Base-by-base conservation (phyloP, 495 filamentous ascomycete species). In the Aspergillus conjunctus region DNA sequence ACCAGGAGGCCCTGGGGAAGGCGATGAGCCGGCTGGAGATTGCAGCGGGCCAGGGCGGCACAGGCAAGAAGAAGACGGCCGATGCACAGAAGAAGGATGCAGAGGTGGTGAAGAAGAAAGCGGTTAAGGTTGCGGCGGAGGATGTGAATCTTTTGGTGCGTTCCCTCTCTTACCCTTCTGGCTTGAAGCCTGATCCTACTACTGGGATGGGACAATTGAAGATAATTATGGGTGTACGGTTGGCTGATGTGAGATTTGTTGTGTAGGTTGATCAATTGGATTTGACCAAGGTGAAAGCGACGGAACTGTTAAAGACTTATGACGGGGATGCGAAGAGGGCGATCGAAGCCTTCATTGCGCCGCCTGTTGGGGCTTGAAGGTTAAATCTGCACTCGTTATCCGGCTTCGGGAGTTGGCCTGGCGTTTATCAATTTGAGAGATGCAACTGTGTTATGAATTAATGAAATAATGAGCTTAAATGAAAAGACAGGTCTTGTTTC, bases 1-100 rank as follows among this genome's bases (percentile, higher is more conserved):
- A 96, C 65, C 83, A 90, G 54, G 92, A 94, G 63, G 93, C 92
- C 26, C 80, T 96, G 21, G 87, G 84, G 39, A 89, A 91, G 71
- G 93, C 93, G 12, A 93, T 98, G 84, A 85, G 86, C 68, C 79
- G 83, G 49, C 75, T 92, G 7, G 84, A 80, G 72, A 79, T 77
- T 63, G 71, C 69, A 31, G 66, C 76, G 20, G 80, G 77, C 6
- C 73, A 72, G 17, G 64, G 58, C 17, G 64, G 58, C 1, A 10
- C 53, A 10, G 64, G 32, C 3, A 67, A 58, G 26, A 72, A 67
- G 48, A 37, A 58, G 54, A 33, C 32, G 34, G 45, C 43, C 58
- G 69, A 72, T n/a, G 71, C 64, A 43, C 66, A 68, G 61, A 74
- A 76, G 71, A 79, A 80, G 67, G 78, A 78, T 54, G 66, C 64